phyloP scores from a whole-genome alignment of 441 rosid genomes.

The Viola pubescens region DNA sequence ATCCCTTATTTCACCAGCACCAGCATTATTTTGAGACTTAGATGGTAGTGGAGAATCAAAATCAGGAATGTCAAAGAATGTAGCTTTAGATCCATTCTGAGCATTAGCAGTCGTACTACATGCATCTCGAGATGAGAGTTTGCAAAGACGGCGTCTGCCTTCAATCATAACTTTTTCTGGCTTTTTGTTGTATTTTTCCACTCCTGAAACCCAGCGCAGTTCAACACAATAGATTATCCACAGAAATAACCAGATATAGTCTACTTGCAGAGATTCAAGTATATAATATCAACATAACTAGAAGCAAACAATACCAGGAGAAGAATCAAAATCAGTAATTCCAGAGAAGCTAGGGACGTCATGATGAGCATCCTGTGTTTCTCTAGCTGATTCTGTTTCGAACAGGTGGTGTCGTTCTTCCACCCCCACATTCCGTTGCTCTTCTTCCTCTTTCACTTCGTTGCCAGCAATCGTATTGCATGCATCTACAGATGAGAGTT shows the following conservation, averaged over 20 bases:
- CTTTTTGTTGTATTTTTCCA: conserved; percentile 15
- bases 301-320: conserved; percentile 24
- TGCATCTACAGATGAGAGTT: conserved; percentile 21
- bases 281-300: too few relatives aligned
- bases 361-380: neutral
- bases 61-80: conserved; percentile 43
- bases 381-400: conserved; percentile 9
- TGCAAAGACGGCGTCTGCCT: conserved; percentile 77
- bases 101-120: conserved; percentile 15
- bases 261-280: neutral
- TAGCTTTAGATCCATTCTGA: conserved; percentile 24
- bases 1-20: conserved; percentile 58
- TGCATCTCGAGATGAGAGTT: conserved; percentile 34
- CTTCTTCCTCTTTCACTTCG: conserved; percentile 20
- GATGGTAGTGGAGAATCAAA: conserved; percentile 58
- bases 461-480: neutral
- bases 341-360: conserved; percentile 30
- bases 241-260: neutral
- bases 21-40: conserved; percentile 20
- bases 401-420: conserved; percentile 25
- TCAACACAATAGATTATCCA: neutral
- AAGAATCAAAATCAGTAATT: conserved; percentile 43
- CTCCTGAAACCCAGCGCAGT: neutral
- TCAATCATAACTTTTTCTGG: conserved; percentile 44
- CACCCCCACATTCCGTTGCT: conserved; percentile 20